Percentiles rank a stretch among this genome's conserved stretches.
These are phyloP conservation scores for Penicillium verhagenii DNA, from an alignment of 495 filamentous ascomycete species.

Conservation along the genomic window DNA sequence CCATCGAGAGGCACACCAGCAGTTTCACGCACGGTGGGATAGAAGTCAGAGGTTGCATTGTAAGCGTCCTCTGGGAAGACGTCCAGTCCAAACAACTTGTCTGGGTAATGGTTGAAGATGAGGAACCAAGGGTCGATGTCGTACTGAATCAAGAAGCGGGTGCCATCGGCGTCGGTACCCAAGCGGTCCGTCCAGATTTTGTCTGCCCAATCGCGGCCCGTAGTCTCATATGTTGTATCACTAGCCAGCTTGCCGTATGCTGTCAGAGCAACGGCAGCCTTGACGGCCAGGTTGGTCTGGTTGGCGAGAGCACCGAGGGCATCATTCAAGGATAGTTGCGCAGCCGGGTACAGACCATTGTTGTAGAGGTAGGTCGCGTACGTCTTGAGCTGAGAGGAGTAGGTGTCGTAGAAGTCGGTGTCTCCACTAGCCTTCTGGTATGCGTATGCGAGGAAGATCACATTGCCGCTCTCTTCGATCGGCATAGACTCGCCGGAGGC, in stretches of 20 bases:
- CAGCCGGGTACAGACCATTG: constrained; percentile 40
- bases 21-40: constrained; percentile 25
- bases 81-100: constrained; percentile 36
- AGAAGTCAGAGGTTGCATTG: constrained; percentile 34
- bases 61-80: constrained; percentile 35
- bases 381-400: constrained; percentile 29
- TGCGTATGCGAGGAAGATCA: constrained; percentile 40
- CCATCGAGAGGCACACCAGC: constrained; percentile 36
- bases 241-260: constrained; percentile 35
- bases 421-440: constrained; percentile 37
- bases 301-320: constrained; percentile 44
- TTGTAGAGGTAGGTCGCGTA: constrained; percentile 49
- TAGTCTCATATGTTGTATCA: constrained; percentile 33
- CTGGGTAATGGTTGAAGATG: constrained; percentile 40
- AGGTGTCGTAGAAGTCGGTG: constrained; percentile 23
- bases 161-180: constrained; percentile 32
- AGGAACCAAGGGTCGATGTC: constrained; percentile 33
- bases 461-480: constrained; percentile 37
- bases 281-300: constrained; percentile 53
- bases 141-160: constrained; percentile 42
- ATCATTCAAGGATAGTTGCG: constrained; percentile 51
- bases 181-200: constrained; percentile 38
- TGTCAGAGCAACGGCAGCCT: constrained; percentile 48
- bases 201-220: constrained; percentile 33
- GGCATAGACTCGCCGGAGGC: constrained; percentile 35